A percentile compares a stretch with the other conserved stretches of the same genome.
Evolutionary conservation across 2,329 filamentous ascomycete species (phyloP).

Genomic region (Xylariomycetidae sp.): DNA sequence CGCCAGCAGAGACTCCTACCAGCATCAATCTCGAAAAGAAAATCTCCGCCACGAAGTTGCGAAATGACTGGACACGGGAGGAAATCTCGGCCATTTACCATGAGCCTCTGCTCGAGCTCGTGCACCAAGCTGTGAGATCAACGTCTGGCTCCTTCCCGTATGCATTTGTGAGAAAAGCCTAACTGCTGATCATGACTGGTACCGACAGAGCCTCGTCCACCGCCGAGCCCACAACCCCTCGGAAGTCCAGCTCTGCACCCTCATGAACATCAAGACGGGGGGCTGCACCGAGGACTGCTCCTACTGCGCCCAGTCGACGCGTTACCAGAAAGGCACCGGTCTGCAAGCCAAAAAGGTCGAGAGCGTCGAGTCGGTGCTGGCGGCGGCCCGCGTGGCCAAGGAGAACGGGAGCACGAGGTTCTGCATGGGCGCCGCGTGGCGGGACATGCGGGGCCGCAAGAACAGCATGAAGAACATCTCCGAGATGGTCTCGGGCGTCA

Average conservation of each 20-base stretch:
- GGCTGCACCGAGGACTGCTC: constrained; percentile 90
- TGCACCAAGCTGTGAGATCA: constrained; percentile 62
- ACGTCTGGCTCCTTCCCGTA: no score
- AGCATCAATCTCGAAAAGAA: no score
- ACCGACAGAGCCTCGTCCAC: constrained; percentile 50
- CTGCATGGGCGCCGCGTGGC: constrained; percentile 93
- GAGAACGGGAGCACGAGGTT: constrained; percentile 84
- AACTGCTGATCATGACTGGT: constrained; percentile 7
- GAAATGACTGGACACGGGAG: constrained; percentile 75
- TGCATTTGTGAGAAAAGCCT: no score
- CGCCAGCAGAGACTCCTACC: no score
- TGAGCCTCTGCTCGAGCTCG: constrained; percentile 73
- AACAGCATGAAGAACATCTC: constrained; percentile 79
- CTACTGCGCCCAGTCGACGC: constrained; percentile 86
- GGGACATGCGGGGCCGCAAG: constrained; percentile 89
- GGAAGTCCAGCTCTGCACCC: constrained; percentile 84
- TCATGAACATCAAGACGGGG: constrained; percentile 96
- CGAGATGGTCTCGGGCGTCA: constrained; percentile 78
- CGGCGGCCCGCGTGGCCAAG: constrained; percentile 71
- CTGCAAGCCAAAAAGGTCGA: constrained; percentile 76
- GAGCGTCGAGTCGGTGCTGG: constrained; percentile 74
- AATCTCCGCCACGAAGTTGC: constrained; percentile 54
- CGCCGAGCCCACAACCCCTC: constrained; percentile 80
- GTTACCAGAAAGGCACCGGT: constrained; percentile 71
- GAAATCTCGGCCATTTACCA: constrained; percentile 81